A percentile compares a stretch with the other conserved stretches of the same genome.
phyloP scores from a whole-genome alignment of 78 protist genomes.

The Dictyostelium purpureum region DNA sequence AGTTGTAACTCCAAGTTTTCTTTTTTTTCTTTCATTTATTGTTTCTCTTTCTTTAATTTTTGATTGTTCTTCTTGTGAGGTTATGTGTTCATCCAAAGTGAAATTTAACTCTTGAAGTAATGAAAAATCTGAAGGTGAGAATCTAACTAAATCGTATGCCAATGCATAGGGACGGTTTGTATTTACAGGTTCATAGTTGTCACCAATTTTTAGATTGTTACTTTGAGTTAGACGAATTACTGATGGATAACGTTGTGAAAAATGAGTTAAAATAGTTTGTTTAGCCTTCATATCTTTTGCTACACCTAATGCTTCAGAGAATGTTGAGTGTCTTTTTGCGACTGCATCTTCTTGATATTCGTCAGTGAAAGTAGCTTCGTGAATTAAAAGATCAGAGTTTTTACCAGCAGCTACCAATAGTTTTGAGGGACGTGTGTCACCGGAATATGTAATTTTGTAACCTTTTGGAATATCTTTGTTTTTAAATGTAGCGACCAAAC shows the following conservation, averaged over 20 bases:
- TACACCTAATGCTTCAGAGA: constrained; percentile 85
- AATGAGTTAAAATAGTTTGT: constrained; percentile 88
- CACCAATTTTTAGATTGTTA: no score
- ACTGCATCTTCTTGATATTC: constrained; percentile 71
- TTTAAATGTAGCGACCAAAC: constrained; percentile 44
- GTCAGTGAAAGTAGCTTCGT: constrained; percentile 97
- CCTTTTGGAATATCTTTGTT: no score
- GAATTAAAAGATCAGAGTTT: constrained; percentile 85
- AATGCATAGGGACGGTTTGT: neutral
- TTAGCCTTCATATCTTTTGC: constrained; percentile 86
- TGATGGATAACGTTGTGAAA: constrained; percentile 81
- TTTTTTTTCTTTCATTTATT: neutral
- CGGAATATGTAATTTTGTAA: constrained; percentile 82
- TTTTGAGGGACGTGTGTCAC: constrained; percentile 95
- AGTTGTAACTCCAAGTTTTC: neutral
- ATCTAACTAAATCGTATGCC: constrained; percentile 19
- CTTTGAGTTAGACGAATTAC: no score
- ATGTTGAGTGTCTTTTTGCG: constrained; percentile 82
- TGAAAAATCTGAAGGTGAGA: constrained; percentile 53
- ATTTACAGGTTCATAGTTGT: no score
- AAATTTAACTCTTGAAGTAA: neutral
- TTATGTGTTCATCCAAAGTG: neutral
- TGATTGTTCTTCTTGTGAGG: neutral
- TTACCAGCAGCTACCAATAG: constrained; percentile 47
- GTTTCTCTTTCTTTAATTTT: neutral